These are phyloP conservation scores for Beta corolliflora DNA, from an alignment of 179 eudicot genomes.

Conservation along the genomic window DNA sequence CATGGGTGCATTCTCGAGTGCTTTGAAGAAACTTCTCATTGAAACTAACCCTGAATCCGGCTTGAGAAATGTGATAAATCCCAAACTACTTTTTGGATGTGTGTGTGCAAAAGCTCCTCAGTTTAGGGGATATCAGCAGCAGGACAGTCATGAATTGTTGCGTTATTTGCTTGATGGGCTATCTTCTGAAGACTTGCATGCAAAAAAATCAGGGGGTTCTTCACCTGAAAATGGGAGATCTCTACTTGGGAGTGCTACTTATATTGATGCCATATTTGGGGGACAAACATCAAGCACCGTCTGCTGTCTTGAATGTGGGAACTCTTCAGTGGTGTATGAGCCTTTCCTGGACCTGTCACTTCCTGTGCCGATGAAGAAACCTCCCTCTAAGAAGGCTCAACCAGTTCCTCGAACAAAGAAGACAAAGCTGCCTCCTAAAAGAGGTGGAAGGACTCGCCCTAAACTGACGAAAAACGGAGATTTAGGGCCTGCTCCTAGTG, in stretches of 20 bases:
- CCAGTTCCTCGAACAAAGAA: constrained; percentile 53
- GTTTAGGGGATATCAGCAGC: constrained; percentile 89
- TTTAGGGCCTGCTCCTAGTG: constrained; percentile 32
- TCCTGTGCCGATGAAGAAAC: constrained; percentile 79
- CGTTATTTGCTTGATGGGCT: constrained; percentile 89
- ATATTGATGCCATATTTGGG: constrained; percentile 82
- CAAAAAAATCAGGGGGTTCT: constrained; percentile 36
- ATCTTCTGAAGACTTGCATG: constrained; percentile 58
- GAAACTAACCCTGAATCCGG: constrained; percentile 54
- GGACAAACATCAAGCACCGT: constrained; percentile 84
- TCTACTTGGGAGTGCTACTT: constrained; percentile 41
- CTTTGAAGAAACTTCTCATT: constrained; percentile 63
- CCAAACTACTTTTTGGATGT: constrained; percentile 70
- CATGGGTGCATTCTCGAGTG: constrained; percentile 66
- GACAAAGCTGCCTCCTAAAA: constrained; percentile 71
- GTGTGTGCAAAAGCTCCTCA: constrained; percentile 83
- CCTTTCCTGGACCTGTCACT: constrained; percentile 90
- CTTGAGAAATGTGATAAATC: constrained; percentile 55
- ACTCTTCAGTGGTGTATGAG: constrained; percentile 77
- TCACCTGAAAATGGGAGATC: constrained; percentile 36
- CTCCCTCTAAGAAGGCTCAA: constrained; percentile 53
- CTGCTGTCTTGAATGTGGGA: constrained; percentile 81
- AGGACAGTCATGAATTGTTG: constrained; percentile 94
- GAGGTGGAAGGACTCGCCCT: constrained; percentile 49
- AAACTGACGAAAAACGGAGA: constrained; percentile 47